Base-by-base conservation (phyloP, 2,329 filamentous ascomycete species). In the Colletotrichum tabaci region DNA sequence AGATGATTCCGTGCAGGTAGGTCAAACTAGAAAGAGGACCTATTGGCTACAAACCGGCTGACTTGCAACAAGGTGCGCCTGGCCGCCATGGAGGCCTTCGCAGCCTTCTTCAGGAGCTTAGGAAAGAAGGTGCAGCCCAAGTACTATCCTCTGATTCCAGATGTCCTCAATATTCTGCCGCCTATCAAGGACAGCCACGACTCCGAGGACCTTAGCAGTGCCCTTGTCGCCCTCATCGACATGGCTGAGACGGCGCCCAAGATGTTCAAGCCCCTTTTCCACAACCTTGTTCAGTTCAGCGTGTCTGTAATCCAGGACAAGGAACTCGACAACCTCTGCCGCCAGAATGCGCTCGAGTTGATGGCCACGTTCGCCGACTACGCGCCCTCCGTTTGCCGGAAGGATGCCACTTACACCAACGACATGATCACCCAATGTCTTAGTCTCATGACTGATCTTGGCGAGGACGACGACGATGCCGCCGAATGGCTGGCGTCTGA, bases 341-440 rank as follows among this genome's bases (percentile, higher is more conserved):
- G 96, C 72, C 96, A 99, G 82, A 98, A 98, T 79, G 95, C 96
- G 0, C 87, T 99, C 52, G 96, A 99, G 82, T 89, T 99, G 67
- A 98, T 99, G 94, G 95, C 95, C 35, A 99, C 96, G 0, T 99
- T 99, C 81, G 95, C 96, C 75, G 96, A 99, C 79, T 96, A 96
- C 77, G 93, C 94, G 1, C 95, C 96, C 5, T 92, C 93, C 47
- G 96, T 98, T 91, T 98, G 96, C 86, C 94, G 93, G 80, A 98
- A 98, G 81, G 96, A 99, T 79, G 83, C 91, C n/a, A 92, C 91
- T 13, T 99, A 97, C 83, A 96, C 95, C 2, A 92, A 90, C 72
- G 95, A 98, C 75, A 99, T 99, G 96, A 97, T 99, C 74, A 98
- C 95, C 0, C 96, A 99, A 82, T 99, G 96, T 81, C 85, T 99